A percentile compares a stretch with the other conserved stretches of the same genome.
Evolutionary conservation across 176 grass and related monocot species (phyloP).

Genomic region (Poa annua): DNA sequence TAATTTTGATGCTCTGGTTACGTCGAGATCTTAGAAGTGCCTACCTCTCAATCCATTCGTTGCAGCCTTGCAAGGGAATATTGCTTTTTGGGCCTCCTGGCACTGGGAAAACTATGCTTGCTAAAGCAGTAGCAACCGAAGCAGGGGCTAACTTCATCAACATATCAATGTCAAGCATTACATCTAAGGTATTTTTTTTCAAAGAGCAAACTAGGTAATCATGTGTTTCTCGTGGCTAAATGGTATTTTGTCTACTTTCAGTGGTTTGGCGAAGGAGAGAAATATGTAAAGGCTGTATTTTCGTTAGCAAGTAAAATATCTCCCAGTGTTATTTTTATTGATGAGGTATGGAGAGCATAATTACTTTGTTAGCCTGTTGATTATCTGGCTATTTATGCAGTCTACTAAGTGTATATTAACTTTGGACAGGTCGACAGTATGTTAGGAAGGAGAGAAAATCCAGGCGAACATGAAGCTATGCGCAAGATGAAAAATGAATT

Average conservation of each 20-base stretch:
- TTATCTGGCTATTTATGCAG: conserved; percentile 14
- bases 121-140: conserved; percentile 98
- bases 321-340: conserved; percentile 98
- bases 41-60: conserved; percentile 38
- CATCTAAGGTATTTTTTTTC: conserved; percentile 80
- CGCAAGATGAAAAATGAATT: conserved; percentile 99
- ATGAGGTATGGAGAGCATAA: conserved; percentile 69
- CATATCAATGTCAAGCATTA: conserved; percentile 99
- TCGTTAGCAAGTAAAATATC: conserved; percentile 98
- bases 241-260: conserved; percentile 50
- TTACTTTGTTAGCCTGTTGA: conserved; percentile 13
- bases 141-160: conserved; percentile 99
- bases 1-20: neutral
- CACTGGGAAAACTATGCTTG: conserved; percentile 99
- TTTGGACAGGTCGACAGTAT: conserved; percentile 91
- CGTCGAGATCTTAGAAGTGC: conserved; percentile 28
- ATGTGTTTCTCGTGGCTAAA: conserved; percentile 40
- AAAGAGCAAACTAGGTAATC: conserved; percentile 21
- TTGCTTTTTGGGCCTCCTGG: conserved; percentile 99
- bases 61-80: conserved; percentile 99
- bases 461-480: conserved; percentile 99
- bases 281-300: conserved; percentile 98
- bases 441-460: conserved; percentile 98
- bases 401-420: conserved; percentile 1
- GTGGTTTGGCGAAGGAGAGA: conserved; percentile 99